A percentile compares a stretch with the other conserved stretches of the same genome.
Conservation (phyloP, 2,329 filamentous ascomycete genomes). For the Tolypocladium tropicale region DNA sequence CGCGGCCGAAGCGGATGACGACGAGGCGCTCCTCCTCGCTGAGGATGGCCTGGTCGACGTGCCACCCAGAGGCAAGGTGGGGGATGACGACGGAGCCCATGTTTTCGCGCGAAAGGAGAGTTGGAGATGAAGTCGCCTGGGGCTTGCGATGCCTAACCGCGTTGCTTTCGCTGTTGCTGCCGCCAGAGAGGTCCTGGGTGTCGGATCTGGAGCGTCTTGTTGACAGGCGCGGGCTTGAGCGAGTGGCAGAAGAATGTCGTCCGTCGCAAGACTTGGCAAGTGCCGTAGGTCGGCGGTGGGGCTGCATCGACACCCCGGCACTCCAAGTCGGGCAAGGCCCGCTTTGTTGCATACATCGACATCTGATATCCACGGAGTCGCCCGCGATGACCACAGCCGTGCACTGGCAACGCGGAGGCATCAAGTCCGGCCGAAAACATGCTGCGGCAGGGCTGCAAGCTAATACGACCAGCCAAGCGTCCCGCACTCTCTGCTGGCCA, state of each 20-base stretch:
- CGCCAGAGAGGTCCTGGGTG: background rate
- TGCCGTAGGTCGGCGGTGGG: background rate
- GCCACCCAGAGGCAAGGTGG: conserved; percentile 87
- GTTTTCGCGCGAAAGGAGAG: background rate
- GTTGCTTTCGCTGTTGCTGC: background rate
- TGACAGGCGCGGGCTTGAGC: too few relatives aligned
- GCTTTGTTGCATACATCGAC: background rate
- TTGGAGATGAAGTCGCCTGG: background rate
- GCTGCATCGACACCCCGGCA: background rate
- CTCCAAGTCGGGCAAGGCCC: background rate
- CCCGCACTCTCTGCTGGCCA: background rate
- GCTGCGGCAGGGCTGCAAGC: background rate
- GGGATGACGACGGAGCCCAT: conserved; percentile 85
- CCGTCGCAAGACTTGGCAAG: background rate
- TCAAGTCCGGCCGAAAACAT: background rate
- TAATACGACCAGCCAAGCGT: background rate
- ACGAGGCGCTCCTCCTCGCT: conserved; percentile 86
- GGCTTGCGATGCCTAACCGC: background rate
- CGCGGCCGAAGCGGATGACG: conserved; percentile 86
- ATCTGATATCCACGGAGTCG: too few relatives aligned
- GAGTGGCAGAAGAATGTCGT: too few relatives aligned
- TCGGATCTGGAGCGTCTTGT: too few relatives aligned
- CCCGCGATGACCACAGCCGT: background rate
- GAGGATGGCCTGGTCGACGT: conserved; percentile 91
- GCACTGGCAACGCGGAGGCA: background rate